These are phyloP conservation scores for Drosera capensis DNA, from an alignment of 148 eudicot genomes.

Conservation along the genomic window DNA sequence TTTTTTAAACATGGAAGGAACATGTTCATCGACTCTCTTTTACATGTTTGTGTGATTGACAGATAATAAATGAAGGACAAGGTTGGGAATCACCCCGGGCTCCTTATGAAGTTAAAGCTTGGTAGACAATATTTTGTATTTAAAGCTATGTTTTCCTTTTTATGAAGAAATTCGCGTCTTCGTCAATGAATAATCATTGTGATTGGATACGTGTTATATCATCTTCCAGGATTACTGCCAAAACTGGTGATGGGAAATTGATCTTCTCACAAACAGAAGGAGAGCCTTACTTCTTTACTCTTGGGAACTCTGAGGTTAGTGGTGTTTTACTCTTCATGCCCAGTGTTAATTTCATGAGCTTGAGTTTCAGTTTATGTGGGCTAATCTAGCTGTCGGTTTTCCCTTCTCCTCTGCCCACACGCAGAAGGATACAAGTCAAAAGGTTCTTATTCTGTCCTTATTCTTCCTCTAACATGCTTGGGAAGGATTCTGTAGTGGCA, in stretches of 20 bases:
- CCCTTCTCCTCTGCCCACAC: too few relatives aligned
- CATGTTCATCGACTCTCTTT: slow-evolving; percentile 1
- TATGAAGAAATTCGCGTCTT: too few relatives aligned
- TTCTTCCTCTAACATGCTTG: too few relatives aligned
- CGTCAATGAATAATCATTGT: too few relatives aligned
- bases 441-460: too few relatives aligned
- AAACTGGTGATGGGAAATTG: slow-evolving; percentile 54
- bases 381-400: too few relatives aligned
- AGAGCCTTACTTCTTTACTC: slow-evolving; percentile 71
- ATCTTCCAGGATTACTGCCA: slow-evolving; percentile 62
- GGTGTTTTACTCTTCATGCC: slow-evolving; percentile 2
- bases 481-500: too few relatives aligned
- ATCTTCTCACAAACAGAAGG: slow-evolving; percentile 45
- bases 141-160: slow-evolving; percentile 1
- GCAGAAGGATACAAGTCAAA: too few relatives aligned
- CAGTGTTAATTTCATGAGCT: neutral
- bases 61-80: slow-evolving; percentile 74
- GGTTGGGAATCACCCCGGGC: slow-evolving; percentile 99
- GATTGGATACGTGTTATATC: slow-evolving; percentile 1
- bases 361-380: too few relatives aligned
- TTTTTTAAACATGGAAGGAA: neutral
- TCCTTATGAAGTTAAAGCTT: slow-evolving; percentile 88
- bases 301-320: slow-evolving; percentile 81
- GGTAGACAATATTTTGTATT: slow-evolving; percentile 27
- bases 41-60: slow-evolving; percentile 9